These are phyloP conservation scores for Venturia pyrina DNA, from an alignment of 2,329 filamentous ascomycete genomes.

Conservation along the genomic window DNA sequence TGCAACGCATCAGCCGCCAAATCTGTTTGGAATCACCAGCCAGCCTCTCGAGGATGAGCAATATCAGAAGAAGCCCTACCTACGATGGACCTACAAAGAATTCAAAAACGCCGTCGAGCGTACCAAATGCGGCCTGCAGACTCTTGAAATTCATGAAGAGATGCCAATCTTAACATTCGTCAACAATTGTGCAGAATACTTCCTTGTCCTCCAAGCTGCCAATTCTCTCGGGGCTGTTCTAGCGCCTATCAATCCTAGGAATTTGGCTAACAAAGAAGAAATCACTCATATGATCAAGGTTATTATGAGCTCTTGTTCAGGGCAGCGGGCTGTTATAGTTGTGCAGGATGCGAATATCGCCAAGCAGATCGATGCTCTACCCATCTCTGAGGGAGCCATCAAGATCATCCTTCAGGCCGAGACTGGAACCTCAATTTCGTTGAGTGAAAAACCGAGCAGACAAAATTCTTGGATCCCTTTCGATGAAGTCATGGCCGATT, in stretches of 20 bases:
- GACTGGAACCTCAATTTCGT: not conserved
- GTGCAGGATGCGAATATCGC: not conserved
- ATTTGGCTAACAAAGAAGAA: constrained; percentile 10
- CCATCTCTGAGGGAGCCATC: not conserved
- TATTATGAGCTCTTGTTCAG: not conserved
- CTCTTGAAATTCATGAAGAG: not conserved
- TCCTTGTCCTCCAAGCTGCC: constrained; percentile 2
- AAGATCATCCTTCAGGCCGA: constrained; percentile 2
- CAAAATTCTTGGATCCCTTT: not conserved
- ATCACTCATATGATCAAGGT: constrained; percentile 11
- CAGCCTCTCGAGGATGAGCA: not conserved
- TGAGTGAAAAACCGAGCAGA: not conserved
- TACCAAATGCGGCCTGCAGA: not conserved
- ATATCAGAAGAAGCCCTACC: not conserved
- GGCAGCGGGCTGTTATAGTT: not conserved
- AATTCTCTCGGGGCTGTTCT: not conserved
- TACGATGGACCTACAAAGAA: constrained; percentile 7
- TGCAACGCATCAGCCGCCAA: not conserved
- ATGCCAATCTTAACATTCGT: constrained; percentile 9
- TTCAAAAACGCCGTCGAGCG: constrained; percentile 5
- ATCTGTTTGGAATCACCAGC: not conserved
- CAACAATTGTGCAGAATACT: constrained; percentile 8
- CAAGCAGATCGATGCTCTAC: not conserved
- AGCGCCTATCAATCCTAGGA: constrained; percentile 10
- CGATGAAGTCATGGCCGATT: not conserved